These are phyloP conservation scores for Backusella luteola DNA, from an alignment of 192 early-diverging fungal species.

Conservation along the genomic window DNA sequence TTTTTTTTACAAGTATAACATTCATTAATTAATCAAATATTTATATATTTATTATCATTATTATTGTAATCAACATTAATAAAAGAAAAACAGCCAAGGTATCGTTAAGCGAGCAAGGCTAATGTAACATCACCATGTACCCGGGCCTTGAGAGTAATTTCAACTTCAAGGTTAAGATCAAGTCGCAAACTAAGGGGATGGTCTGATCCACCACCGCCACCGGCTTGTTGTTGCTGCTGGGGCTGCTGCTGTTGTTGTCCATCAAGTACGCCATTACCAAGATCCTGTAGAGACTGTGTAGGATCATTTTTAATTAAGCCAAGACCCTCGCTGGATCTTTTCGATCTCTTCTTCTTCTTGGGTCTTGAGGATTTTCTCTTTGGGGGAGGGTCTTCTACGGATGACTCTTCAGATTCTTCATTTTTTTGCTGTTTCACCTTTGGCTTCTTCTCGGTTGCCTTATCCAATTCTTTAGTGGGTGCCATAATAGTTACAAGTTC, in stretches of 20 bases:
- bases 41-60: not conserved
- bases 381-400: not conserved
- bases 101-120: slow-evolving; percentile 15
- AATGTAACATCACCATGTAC: slow-evolving; percentile 28
- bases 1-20: no score
- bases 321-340: not conserved
- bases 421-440: not conserved
- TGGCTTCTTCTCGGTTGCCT: not conserved
- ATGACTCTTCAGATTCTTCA: slow-evolving; percentile 4
- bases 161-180: slow-evolving; percentile 27
- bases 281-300: not conserved
- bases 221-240: not conserved
- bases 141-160: slow-evolving; percentile 22
- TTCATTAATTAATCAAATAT: not conserved
- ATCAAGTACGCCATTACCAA: not conserved
- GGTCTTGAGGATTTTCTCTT: slow-evolving; percentile 4
- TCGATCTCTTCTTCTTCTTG: slow-evolving; percentile 10
- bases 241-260: not conserved
- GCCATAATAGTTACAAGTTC: not conserved
- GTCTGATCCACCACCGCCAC: not conserved
- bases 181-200: slow-evolving; percentile 22
- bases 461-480: slow-evolving; percentile 7
- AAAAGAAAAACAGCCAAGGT: not conserved
- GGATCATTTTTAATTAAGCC: slow-evolving; percentile 8
- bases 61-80: not conserved